phyloP scores from a whole-genome alignment of 352 stramenopile species.

The Thalassiosira exigua region DNA sequence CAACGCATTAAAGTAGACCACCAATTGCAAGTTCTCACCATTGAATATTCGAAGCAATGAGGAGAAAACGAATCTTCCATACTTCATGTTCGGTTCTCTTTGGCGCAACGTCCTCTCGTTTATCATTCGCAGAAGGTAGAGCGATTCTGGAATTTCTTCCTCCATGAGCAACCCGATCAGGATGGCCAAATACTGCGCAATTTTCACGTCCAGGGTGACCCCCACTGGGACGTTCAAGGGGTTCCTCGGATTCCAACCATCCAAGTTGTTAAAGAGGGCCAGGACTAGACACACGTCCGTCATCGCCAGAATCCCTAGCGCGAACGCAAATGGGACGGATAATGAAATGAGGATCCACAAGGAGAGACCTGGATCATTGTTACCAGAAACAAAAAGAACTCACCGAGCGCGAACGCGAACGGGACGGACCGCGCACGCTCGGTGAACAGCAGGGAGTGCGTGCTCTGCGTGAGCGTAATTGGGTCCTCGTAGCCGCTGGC shows the following conservation, averaged over 20 bases:
- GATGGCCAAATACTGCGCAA: constrained; percentile 23
- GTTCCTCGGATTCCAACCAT: constrained; percentile 6
- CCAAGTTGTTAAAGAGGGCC: constrained; percentile 22
- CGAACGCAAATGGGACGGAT: constrained; percentile 6
- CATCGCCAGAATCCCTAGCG: constrained; percentile 4
- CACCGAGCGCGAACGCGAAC: background rate
- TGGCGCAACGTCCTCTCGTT: constrained; percentile 1
- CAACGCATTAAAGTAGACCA: too few relatives aligned
- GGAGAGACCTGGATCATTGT: too few relatives aligned
- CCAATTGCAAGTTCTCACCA: constrained; percentile 1
- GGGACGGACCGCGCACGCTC: constrained; percentile 19
- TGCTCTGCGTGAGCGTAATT: constrained; percentile 18
- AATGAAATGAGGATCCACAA: too few relatives aligned
- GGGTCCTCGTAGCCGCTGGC: constrained; percentile 12
- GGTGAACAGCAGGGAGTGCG: constrained; percentile 33
- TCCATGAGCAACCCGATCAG: constrained; percentile 17
- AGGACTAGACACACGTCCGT: constrained; percentile 25
- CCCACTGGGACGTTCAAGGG: constrained; percentile 12
- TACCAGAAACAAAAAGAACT: too few relatives aligned
- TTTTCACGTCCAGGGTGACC: constrained; percentile 6
- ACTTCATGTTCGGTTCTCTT: constrained; percentile 20
- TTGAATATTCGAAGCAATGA: constrained; percentile 20
- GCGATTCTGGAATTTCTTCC: constrained; percentile 16
- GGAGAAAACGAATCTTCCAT: constrained; percentile 28
- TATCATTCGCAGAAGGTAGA: constrained; percentile 37